Base-by-base conservation (phyloP, 495 filamentous ascomycete species). In the Choiromyces venosus region DNA sequence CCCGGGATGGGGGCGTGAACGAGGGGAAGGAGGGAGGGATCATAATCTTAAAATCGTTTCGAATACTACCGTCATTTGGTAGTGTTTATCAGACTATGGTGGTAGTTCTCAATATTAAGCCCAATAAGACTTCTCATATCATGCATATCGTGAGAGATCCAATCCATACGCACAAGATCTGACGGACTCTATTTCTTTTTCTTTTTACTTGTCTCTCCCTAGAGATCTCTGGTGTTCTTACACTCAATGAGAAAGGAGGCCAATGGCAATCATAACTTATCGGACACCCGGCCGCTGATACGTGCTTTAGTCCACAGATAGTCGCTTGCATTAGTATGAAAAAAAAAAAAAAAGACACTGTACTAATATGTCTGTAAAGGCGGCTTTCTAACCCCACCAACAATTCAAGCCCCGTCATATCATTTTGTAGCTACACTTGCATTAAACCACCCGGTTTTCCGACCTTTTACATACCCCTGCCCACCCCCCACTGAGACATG, bases 361-460 rank as follows among this genome's bases (percentile, higher is more conserved):
- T 68, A 37, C 46, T 52, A 52, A 56, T 37, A 74, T 35, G 69
- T 67, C 70, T 19, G 42, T 75, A 14, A 75, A 71, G 65, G 73
- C 71, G 65, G 65, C 46, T 71, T 69, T 72, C 75, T 36, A 42
- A 68, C 69, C 74, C 75, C 74, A 73, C 74, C 74, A 73, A 75
- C 66, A 66, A 36, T 70, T 44, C 73, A 61, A 71, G 69, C 75
- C 75, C 69, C 73, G 61, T 70, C 71, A 39, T 71, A 44, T 66
- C 68, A 70, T 66, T 69, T 70, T 67, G 75, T 67, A 71, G 72
- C 68, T 44, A 36, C 66, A 70, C 68, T 72, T 72, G 70, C 73
- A 76, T 77, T 75, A 66, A 56, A 77, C 29, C 68, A 76, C 75
- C 74, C 71, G 69, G 68, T 70, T 76, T 76, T 74, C 67, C 71